Conservation (phyloP, 305 asterid genomes). For the Fraxinus platypoda region DNA sequence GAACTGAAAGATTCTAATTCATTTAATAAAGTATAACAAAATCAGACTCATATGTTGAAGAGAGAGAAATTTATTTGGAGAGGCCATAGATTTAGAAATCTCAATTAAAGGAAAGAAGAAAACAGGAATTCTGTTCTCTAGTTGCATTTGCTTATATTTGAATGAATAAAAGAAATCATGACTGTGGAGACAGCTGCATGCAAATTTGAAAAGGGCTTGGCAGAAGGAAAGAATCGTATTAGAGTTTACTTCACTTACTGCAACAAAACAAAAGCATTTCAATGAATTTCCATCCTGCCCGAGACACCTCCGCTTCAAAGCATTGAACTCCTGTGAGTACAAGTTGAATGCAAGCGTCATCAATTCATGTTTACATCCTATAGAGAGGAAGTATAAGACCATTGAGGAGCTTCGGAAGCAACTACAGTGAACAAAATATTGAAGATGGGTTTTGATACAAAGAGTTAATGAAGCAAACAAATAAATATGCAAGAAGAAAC, state of each 20-base stretch:
- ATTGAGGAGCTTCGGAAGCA: slow-evolving; percentile 5
- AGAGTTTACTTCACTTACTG: slow-evolving; percentile 46
- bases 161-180: slow-evolving; percentile 9
- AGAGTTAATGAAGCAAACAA: slow-evolving; percentile 1
- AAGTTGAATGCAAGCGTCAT: slow-evolving; percentile 18
- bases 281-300: slow-evolving; percentile 73
- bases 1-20: slow-evolving; percentile 10
- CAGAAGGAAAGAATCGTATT: neutral
- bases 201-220: slow-evolving; percentile 6
- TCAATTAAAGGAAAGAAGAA: neutral
- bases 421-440: slow-evolving; percentile 13
- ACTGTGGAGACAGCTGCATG: neutral
- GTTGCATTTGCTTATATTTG: slow-evolving; percentile 1
- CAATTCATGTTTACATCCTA: slow-evolving; percentile 9
- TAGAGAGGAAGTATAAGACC: neutral
- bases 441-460: neutral
- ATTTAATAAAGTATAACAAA: neutral
- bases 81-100: neutral
- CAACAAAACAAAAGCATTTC: slow-evolving; percentile 85
- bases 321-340: slow-evolving; percentile 72
- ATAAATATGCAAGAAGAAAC: slow-evolving; percentile 13
- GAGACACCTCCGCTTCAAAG: slow-evolving; percentile 76
- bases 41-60: neutral
- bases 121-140: neutral
- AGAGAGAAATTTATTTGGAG: slow-evolving; percentile 10